Base-by-base conservation (phyloP, 2,329 filamentous ascomycete species). In the Corinectria fuckeliana region DNA sequence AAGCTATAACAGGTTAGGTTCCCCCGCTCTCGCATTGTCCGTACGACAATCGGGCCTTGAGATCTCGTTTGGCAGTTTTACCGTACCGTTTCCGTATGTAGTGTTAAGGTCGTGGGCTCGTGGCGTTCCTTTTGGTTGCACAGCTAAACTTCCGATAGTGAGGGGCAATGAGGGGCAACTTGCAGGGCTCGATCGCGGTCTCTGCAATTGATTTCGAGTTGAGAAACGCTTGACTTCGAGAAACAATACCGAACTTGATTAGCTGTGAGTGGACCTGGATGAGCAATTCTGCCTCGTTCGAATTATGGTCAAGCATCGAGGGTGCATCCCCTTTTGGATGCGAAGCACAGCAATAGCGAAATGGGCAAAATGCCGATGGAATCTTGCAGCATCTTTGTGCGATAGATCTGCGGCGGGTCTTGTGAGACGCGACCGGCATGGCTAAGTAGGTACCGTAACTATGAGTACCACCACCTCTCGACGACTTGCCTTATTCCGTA, bases 1-100 rank as follows among this genome's bases (percentile, higher is more conserved):
- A 69, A 50, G 10, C 65, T 18, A 47, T 9, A 60, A 58, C 28
- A 30, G 30, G 57, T 26, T 69, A 68, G 53, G 8, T 14, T 52
- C 20, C 59, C 61, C 61, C 61, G 42, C 58, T 50, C n/a, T 68
- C n/a, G 65, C 67, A 60, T 67, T 65, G 62, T 69, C 67, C 66
- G 67, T 69, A 65, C 60, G 55, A 63, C 59, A 52, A 49, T 56
- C 58, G 47, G 60, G 48, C 63, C 60, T 69, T 61, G 51, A 69
- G 67, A 69, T 69, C 67, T 69, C 55, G 62, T 60, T 62, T 67
- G 67, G 60, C 62, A 51, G 38, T n/a, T 47, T 32, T n/a, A n/a
- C 32, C 32, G 38, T 23, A 42, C 58, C 44, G 49, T 52, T 51
- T 48, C 42, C 28, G 20, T 65, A 52, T 69, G 63, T 63, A 69